These are phyloP conservation scores for Xylaria acuta DNA, from an alignment of 495 filamentous ascomycete genomes.

Conservation along the genomic window DNA sequence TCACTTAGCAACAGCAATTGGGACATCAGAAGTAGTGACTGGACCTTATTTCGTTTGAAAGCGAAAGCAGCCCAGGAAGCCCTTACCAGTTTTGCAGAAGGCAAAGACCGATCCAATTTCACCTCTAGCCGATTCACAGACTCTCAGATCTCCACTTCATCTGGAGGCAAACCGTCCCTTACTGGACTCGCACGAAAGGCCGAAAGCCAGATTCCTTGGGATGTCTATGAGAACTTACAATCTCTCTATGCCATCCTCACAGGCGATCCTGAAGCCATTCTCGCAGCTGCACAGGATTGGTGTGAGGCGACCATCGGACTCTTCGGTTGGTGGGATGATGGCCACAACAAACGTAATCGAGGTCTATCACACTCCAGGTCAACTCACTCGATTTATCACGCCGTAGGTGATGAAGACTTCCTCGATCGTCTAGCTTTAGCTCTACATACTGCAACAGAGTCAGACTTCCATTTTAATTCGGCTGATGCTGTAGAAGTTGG, in stretches of 20 bases:
- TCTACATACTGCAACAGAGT: constrained; percentile 54
- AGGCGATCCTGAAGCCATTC: constrained; percentile 71
- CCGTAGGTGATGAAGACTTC: constrained; percentile 43
- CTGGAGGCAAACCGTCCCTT: constrained; percentile 44
- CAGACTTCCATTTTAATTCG: constrained; percentile 72
- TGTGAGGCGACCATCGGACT: constrained; percentile 81
- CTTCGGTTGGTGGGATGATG: constrained; percentile 88
- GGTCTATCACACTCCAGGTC: constrained; percentile 47
- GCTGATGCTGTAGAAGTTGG: constrained; percentile 75
- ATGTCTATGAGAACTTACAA: constrained; percentile 79
- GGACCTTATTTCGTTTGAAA: constrained; percentile 76
- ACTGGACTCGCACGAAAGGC: constrained; percentile 72
- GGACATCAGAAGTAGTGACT: constrained; percentile 77
- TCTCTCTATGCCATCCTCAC: constrained; percentile 77
- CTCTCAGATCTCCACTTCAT: constrained; percentile 44
- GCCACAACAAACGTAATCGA: constrained; percentile 59
- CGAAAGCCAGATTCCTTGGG: constrained; percentile 83
- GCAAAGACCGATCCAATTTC: constrained; percentile 55
- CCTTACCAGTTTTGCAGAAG: constrained; percentile 77
- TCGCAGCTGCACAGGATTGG: constrained; percentile 79
- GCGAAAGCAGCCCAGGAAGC: constrained; percentile 68
- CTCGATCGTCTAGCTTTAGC: constrained; percentile 55
- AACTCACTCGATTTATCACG: constrained; percentile 35
- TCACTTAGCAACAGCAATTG: constrained; percentile 66
- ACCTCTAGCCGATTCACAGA: constrained; percentile 43